Evolutionary conservation across 139 green algal species (phyloP), one percentile per base, ranked within the genome.

Genomic region (Chlamydomonas eustigma): DNA sequence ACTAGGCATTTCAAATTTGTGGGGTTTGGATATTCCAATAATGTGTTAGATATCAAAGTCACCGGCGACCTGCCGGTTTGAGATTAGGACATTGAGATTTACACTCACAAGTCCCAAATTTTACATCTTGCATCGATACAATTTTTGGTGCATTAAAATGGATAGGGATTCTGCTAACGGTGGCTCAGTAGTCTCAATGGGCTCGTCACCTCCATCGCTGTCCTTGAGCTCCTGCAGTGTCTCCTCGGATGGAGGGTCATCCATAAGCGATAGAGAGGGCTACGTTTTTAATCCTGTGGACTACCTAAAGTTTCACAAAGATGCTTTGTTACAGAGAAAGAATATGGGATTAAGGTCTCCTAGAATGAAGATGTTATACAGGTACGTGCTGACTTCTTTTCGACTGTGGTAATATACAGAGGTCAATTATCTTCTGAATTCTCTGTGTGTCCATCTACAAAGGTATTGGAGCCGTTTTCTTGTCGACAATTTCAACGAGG

Each of bases 401-500:
- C n/a, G n/a, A n/a, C n/a, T n/a, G n/a, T n/a, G n/a, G n/a, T n/a
- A n/a, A n/a, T n/a, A n/a, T n/a, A n/a, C n/a, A n/a, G n/a, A n/a
- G n/a, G n/a, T n/a, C n/a, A n/a, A n/a, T n/a, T n/a, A n/a, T n/a
- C n/a, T n/a, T n/a, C n/a, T n/a, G n/a, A n/a, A 31, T 68, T 68
- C 12, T 37, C 52, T 28, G 52, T 6, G 32, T 68, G 8, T 22
- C 8, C 44, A 12, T 31, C 52, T 33, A 37, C 6, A 28, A 25
- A 68, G 52, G 52, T 68, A 68, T 31, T 68, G 52, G 52, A 37
- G 52, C 52, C 12, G 22, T 4, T 68, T 68, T 31, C 52, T 68
- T 25, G 12, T 35, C n/a, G 4, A 68, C 52, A 68, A 68, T 31
- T 68, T 33, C 52, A 68, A 68, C 22, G 52, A 68, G 4, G 52